A percentile compares a stretch with the other conserved stretches of the same genome.
phyloP scores from a whole-genome alignment of 495 filamentous ascomycete genomes.

The Podospora fimiseda region DNA sequence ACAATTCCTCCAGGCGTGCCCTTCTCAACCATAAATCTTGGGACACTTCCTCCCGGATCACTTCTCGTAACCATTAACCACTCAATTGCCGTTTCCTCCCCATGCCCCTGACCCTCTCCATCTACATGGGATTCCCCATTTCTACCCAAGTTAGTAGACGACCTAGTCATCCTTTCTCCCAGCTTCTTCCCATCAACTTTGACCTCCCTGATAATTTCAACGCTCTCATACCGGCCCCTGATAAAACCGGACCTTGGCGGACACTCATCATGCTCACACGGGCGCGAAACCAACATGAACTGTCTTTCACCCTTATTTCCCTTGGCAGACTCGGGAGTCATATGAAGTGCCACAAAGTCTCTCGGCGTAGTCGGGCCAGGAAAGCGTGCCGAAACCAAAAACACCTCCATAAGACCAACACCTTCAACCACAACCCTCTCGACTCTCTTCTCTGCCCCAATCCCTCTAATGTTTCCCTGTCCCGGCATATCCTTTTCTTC shows the following conservation, averaged over 20 bases:
- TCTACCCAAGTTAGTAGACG: constrained; percentile 29
- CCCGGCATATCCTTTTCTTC: constrained; percentile 44
- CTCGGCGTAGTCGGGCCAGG: constrained; percentile 79
- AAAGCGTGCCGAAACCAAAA: constrained; percentile 81
- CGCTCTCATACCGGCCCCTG: constrained; percentile 80
- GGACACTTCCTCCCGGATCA: constrained; percentile 88
- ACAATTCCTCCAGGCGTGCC: constrained; percentile 82
- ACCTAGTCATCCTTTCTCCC: constrained; percentile 24
- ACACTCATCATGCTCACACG: constrained; percentile 68
- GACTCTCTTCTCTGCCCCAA: constrained; percentile 71
- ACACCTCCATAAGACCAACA: constrained; percentile 58
- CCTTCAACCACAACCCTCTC: constrained; percentile 51
- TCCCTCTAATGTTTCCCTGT: constrained; percentile 69
- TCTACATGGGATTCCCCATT: background rate
- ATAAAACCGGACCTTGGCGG: constrained; percentile 64
- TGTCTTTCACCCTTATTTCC: constrained; percentile 43
- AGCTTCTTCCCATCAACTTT: constrained; percentile 31
- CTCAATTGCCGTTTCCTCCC: constrained; percentile 60
- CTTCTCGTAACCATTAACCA: constrained; percentile 97
- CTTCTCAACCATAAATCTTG: constrained; percentile 89
- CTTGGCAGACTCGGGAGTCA: constrained; percentile 47
- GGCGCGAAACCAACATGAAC: constrained; percentile 83
- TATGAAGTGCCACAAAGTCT: constrained; percentile 75
- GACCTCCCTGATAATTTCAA: constrained; percentile 86
- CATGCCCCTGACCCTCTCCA: constrained; percentile 27